Evolutionary conservation across 441 rosid genomes (phyloP), one percentile per base, ranked within the genome.

Genomic region (Aleurites moluccanus): DNA sequence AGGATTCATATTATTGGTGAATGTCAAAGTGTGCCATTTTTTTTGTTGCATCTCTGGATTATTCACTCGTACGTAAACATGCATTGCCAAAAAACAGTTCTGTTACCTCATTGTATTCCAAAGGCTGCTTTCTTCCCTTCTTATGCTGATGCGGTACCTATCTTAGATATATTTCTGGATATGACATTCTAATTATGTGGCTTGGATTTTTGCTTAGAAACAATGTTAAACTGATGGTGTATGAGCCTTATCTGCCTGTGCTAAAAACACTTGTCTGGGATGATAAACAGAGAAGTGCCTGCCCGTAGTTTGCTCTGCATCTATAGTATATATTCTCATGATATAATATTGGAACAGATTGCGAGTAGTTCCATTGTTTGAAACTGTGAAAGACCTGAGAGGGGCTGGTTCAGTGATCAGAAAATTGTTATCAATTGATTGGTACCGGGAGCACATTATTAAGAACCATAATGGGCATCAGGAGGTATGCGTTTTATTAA

Each of bases 351-450:
- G 73, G 63, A 73, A 82, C 80, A 93, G 98, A 86, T 79, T 90
- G 75, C 88, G 97, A 73, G 98, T 94, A 63, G 98, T 90, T 80
- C 97, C 98, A 52, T 86, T 94, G 63, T 92, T 94, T 83, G 98
- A 92, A 82, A 91, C 97, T 55, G 98, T 88, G 77, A 90, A 86
- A 80, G 97, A 94, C 63, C 85, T 94, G 69, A 85, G 98, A 83
- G 92, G 73, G 61, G 97, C 98, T 65, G 98, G 98, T 70, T 81
- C 85, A 0, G 97, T 91, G 74, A 94, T 94, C 72, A 88, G 92
- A 83, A 90, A 91, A 78, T 77, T 92, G 72, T 84, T 92, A 71
- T 94, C 97, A 57, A 94, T 88, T 79, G 97, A 92, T 56, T 94
- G 98, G 98, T 94, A 92, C 72, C 77, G 84, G 67, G 91, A 91